Evolutionary conservation across 169 alveolate genomes (phyloP).

Genomic region (Blepharisma undulans): DNA sequence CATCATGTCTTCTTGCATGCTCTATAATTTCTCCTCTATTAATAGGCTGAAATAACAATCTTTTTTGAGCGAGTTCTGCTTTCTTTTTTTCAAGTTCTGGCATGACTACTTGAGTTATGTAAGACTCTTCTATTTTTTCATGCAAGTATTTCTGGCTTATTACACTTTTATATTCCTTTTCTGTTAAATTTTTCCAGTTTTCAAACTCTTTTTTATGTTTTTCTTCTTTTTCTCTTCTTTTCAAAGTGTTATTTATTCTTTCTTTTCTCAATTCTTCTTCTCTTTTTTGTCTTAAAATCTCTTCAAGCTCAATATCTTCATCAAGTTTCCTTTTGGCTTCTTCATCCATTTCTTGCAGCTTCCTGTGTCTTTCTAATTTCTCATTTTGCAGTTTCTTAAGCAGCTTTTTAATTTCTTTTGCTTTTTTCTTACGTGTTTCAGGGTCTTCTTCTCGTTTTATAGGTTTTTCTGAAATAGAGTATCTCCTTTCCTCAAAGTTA

Average conservation of each 20-base stretch:
- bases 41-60: slow-evolving; percentile 20
- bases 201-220: neutral
- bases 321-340: neutral
- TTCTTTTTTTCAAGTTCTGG: slow-evolving; percentile 25
- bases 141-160: neutral
- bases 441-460: slow-evolving; percentile 12
- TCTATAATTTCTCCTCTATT: neutral
- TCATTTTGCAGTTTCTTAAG: slow-evolving; percentile 11
- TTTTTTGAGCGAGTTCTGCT: slow-evolving; percentile 27
- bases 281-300: neutral
- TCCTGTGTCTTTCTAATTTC: neutral
- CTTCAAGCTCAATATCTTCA: neutral
- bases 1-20: slow-evolving; percentile 6
- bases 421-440: neutral
- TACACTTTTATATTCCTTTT: neutral
- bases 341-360: slow-evolving; percentile 23
- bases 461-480: neutral
- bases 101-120: neutral
- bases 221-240: slow-evolving; percentile 1
- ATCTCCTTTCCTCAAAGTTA: neutral
- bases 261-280: neutral
- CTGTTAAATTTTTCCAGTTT: neutral
- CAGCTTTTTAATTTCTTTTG: neutral
- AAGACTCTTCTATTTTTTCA: slow-evolving; percentile 23
- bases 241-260: neutral